These are phyloP conservation scores for Mycosphaerella sp. DNA, from an alignment of 2,329 filamentous ascomycete genomes.

Conservation along the genomic window DNA sequence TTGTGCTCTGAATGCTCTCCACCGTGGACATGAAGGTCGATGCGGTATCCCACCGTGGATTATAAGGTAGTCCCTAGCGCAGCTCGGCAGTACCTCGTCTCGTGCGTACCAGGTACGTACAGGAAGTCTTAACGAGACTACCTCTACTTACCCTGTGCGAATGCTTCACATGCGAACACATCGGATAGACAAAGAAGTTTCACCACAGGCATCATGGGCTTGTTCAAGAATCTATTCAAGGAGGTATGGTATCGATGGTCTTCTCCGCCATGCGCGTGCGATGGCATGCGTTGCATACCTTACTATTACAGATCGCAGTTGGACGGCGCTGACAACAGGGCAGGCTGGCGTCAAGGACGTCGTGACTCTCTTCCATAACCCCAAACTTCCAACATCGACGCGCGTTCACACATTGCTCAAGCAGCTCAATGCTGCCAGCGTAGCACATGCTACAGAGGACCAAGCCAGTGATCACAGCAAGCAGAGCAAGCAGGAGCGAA, in stretches of 20 bases:
- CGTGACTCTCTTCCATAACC: constrained; percentile 92
- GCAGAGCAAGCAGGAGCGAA: constrained; percentile 54
- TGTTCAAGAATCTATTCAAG: constrained; percentile 45
- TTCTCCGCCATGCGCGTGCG: neutral
- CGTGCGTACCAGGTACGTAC: no score
- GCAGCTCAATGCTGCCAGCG: constrained; percentile 65
- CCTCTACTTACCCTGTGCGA: no score
- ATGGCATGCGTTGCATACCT: neutral
- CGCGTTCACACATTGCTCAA: constrained; percentile 72
- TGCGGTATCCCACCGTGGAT: no score
- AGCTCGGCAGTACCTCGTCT: no score
- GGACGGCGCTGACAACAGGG: constrained; percentile 4
- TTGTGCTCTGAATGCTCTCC: no score
- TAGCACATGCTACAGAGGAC: constrained; percentile 63
- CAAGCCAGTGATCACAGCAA: constrained; percentile 61
- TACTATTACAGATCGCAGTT: neutral
- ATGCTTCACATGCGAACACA: neutral
- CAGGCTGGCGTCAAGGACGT: constrained; percentile 58
- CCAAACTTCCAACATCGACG: constrained; percentile 63
- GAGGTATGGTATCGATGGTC: constrained; percentile 34
- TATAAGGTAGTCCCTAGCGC: no score
- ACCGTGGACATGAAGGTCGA: no score
- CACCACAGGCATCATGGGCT: constrained; percentile 28
- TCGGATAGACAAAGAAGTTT: neutral
- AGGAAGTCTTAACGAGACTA: no score